Conservation (phyloP, 2,329 filamentous ascomycete genomes). For the Penicillium hesseltinei region DNA sequence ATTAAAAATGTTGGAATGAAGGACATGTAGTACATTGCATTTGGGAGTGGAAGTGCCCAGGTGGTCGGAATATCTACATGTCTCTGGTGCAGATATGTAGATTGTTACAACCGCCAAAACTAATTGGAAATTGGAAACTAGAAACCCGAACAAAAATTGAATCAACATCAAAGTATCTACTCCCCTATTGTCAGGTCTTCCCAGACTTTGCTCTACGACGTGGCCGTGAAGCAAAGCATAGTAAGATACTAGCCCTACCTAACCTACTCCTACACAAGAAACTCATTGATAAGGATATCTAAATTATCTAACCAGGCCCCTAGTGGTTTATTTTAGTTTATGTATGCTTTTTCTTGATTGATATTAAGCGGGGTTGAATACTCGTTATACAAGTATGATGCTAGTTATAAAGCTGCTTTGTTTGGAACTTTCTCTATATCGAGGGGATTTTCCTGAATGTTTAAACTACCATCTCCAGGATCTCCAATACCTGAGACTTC, state of each 20-base stretch:
- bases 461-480: conserved; percentile 23
- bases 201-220: too few relatives aligned
- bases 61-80: background rate
- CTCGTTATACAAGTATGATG: background rate
- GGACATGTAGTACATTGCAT: background rate
- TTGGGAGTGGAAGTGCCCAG: background rate
- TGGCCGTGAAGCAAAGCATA: background rate
- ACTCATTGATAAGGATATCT: background rate
- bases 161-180: background rate
- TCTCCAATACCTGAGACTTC: conserved; percentile 24
- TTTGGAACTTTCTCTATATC: background rate
- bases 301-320: background rate
- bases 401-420: background rate
- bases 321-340: background rate
- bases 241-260: background rate
- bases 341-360: background rate
- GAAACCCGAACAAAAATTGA: background rate
- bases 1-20: background rate
- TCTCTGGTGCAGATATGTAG: background rate
- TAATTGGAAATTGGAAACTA: background rate
- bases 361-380: background rate
- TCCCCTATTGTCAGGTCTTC: background rate
- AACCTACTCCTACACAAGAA: background rate
- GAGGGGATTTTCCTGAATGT: background rate
- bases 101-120: background rate